A percentile compares a stretch with the other conserved stretches of the same genome.
phyloP scores from a whole-genome alignment of 305 asterid genomes.

The Lippia alba region DNA sequence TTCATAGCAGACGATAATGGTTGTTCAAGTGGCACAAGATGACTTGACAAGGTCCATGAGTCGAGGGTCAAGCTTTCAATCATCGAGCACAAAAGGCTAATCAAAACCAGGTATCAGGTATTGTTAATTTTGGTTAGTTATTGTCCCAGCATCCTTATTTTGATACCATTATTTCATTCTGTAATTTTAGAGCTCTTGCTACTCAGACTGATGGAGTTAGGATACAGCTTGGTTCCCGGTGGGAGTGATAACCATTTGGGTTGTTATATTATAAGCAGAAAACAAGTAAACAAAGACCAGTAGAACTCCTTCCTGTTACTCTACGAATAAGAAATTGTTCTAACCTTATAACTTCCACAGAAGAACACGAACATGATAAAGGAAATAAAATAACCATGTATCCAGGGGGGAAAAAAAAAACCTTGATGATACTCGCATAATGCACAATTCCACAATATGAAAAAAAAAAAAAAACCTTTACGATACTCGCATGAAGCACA shows the following conservation, averaged over 20 bases:
- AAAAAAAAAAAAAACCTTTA: background rate
- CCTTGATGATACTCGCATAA: background rate
- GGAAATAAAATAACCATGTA: background rate
- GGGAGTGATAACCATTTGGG: conserved; percentile 96
- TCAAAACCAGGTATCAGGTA: conserved; percentile 73
- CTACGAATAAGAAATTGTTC: background rate
- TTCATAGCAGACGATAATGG: conserved; percentile 31
- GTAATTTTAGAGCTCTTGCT: conserved; percentile 89
- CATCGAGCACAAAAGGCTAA: conserved; percentile 55
- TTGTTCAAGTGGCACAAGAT: conserved; percentile 42
- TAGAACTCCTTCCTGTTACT: background rate
- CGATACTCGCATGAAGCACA: background rate
- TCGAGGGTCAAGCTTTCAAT: conserved; percentile 47
- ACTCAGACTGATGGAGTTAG: conserved; percentile 68
- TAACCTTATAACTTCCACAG: background rate
- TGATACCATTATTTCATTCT: conserved; percentile 30
- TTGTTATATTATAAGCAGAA: background rate
- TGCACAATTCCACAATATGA: background rate
- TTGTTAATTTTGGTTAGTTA: conserved; percentile 18
- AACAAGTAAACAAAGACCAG: background rate
- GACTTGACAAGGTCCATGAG: conserved; percentile 55
- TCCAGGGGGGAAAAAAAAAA: too few species aligned
- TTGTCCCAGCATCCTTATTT: conserved; percentile 4
- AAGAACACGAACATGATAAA: background rate
- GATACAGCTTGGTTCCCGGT: conserved; percentile 88